Conservation (phyloP, 129 eudicot genomes). For the sunflower (Helianthus annuus) region DNA sequence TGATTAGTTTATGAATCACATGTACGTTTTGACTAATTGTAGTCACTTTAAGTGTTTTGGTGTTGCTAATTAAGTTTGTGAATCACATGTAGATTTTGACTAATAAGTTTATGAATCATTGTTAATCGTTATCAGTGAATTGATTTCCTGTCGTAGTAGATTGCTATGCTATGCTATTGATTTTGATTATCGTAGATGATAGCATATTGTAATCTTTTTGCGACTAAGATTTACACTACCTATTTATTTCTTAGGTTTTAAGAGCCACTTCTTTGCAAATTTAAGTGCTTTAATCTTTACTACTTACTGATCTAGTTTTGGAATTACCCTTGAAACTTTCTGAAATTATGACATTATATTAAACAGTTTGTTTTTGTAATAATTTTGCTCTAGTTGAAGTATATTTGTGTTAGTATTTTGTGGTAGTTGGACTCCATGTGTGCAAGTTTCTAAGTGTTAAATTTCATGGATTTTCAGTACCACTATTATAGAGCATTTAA, state of each 20-base stretch:
- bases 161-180: slow-evolving; percentile 25
- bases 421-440: slow-evolving; percentile 5
- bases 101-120: too few species aligned
- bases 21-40: neutral
- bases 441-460: neutral
- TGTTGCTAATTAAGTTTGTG: slow-evolving; percentile 8
- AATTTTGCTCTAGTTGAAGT: slow-evolving; percentile 12
- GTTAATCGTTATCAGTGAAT: neutral
- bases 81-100: too few species aligned
- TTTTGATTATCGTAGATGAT: neutral
- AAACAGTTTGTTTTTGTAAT: neutral
- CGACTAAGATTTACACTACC: neutral
- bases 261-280: slow-evolving; percentile 3
- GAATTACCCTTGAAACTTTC: neutral
- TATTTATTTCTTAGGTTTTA: slow-evolving; percentile 8
- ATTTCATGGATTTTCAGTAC: neutral
- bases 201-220: neutral
- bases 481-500: neutral
- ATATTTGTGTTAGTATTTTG: slow-evolving; percentile 10
- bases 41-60: neutral
- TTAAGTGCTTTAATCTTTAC: slow-evolving; percentile 18
- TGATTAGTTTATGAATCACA: too few species aligned
- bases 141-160: neutral
- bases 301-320: slow-evolving; percentile 1
- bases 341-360: neutral